Conservation (phyloP, 2,329 filamentous ascomycete species). For the Fulvia fulva region DNA sequence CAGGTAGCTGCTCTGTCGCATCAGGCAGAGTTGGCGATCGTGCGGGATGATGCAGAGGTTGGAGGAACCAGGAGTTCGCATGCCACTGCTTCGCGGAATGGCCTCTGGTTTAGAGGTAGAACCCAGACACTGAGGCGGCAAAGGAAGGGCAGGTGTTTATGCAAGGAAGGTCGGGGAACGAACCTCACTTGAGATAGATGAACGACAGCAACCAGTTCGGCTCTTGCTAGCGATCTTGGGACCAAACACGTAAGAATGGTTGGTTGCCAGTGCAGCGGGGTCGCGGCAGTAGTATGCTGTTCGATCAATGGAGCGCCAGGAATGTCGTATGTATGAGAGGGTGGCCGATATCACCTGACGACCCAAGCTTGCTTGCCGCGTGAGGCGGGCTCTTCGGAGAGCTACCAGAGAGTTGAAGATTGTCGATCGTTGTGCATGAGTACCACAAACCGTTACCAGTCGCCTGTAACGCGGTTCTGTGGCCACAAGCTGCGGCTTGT, state of each 20-base stretch:
- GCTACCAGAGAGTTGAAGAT: slow-evolving; percentile 19
- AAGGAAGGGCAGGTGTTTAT: slow-evolving; percentile 20
- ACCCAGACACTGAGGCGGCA: slow-evolving; percentile 17
- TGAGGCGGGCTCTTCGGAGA: slow-evolving; percentile 17
- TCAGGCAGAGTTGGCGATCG: slow-evolving; percentile 15
- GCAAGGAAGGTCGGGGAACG: slow-evolving; percentile 24
- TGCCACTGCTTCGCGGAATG: slow-evolving; percentile 22
- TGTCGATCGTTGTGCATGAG: slow-evolving; percentile 20
- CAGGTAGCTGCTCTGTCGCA: slow-evolving; percentile 12
- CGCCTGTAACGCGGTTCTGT: slow-evolving; percentile 23
- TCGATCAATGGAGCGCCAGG: slow-evolving; percentile 17
- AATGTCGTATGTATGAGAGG: slow-evolving; percentile 6
- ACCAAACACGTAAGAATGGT: slow-evolving; percentile 16
- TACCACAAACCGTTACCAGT: slow-evolving; percentile 23
- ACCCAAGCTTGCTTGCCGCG: slow-evolving; percentile 18
- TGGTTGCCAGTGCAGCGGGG: slow-evolving; percentile 22
- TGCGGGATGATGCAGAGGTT: slow-evolving; percentile 16
- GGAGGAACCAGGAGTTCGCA: slow-evolving; percentile 17
- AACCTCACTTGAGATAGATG: slow-evolving; percentile 24
- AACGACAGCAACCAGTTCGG: slow-evolving; percentile 17
- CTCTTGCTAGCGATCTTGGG: slow-evolving; percentile 19
- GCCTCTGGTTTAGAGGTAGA: slow-evolving; percentile 19
- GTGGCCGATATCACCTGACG: slow-evolving; percentile 16
- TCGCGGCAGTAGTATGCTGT: slow-evolving; percentile 19
- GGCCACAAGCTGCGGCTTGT: slow-evolving; percentile 22